phyloP scores from a whole-genome alignment of 305 asterid genomes.

The Plantago coronopus region DNA sequence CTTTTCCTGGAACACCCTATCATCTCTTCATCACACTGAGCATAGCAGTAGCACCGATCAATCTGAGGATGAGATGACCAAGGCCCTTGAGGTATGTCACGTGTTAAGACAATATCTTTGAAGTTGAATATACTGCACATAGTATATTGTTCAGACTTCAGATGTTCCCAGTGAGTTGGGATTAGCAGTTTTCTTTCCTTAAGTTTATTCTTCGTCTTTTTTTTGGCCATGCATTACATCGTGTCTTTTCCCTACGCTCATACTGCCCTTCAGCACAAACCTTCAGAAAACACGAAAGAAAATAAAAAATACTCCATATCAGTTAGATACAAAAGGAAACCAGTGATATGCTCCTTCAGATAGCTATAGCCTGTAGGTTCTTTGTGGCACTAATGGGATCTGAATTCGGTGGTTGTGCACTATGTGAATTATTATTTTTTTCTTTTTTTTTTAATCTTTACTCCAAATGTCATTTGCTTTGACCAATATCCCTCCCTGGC shows the following conservation, averaged over 20 bases:
- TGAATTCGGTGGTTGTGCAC: too few relatives aligned
- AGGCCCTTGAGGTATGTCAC: slow-evolving; percentile 73
- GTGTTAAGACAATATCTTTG: slow-evolving; percentile 1
- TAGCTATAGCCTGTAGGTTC: too few relatives aligned
- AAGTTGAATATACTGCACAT: too few relatives aligned
- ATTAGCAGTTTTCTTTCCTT: background rate
- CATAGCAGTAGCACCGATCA: slow-evolving; percentile 81
- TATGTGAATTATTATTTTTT: too few relatives aligned
- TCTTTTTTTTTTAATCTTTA: too few relatives aligned
- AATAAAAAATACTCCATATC: too few relatives aligned
- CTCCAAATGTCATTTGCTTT: too few relatives aligned
- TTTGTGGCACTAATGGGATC: too few relatives aligned
- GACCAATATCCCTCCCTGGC: too few relatives aligned
- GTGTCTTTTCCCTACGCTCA: background rate
- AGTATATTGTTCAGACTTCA: background rate
- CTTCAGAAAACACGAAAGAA: too few relatives aligned
- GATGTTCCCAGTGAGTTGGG: slow-evolving; percentile 15
- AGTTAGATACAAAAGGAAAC: too few relatives aligned
- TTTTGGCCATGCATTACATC: background rate
- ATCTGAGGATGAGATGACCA: slow-evolving; percentile 86
- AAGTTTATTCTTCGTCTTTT: background rate
- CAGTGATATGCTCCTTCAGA: too few relatives aligned
- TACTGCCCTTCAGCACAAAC: background rate
- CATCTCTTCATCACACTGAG: slow-evolving; percentile 93
- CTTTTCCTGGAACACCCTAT: slow-evolving; percentile 77